Evolutionary conservation across 202 grass and related monocot genomes (phyloP), one percentile per base, ranked within the genome.

Genomic region (Brachypodium distachyon): DNA sequence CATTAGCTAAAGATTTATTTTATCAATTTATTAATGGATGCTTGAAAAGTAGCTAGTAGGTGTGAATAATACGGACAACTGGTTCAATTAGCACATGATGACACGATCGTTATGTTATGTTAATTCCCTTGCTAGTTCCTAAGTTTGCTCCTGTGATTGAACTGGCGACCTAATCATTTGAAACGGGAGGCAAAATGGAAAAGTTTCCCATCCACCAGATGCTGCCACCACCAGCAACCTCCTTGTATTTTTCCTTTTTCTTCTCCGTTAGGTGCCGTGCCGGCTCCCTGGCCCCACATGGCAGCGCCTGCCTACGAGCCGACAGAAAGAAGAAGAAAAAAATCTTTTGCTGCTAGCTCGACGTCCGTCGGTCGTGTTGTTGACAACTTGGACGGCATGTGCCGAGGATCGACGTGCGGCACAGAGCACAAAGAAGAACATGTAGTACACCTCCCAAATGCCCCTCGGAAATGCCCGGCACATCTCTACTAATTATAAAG

Each of bases 81-180:
- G 33, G 53, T 55, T 81, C 72, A 70, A 70, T 75, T 70, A 26
- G 76, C 81, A 76, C 76, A 84, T 64, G 81, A 57, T 70, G 77
- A 58, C 63, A 66, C 72, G 73, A 64, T 76, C 76, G 36, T 76
- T 84, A n/a, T n/a, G n/a, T n/a, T n/a, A n/a, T 63, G 76, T 70
- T 84, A 70, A 56, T 76, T 79, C 83, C 70, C 17, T 41, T 0
- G 21, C 1, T 42, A 49, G 56, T 40, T 84, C 79, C 59, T 40
- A 73, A 85, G 68, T 62, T 79, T n/a, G 67, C 56, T 22, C 39
- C 76, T 80, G 81, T 18, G 70, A 81, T 84, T 49, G 70, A 84
- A 88, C 86, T 76, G 55, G 76, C 86, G 46, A 84, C 86, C 81
- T 84, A 88, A 84, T 88, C 86, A 81, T 88, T n/a, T 70, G 55